These are phyloP conservation scores for Zygosaccharomyces bailii DNA, from an alignment of 805 yeast genomes.

Conservation along the genomic window DNA sequence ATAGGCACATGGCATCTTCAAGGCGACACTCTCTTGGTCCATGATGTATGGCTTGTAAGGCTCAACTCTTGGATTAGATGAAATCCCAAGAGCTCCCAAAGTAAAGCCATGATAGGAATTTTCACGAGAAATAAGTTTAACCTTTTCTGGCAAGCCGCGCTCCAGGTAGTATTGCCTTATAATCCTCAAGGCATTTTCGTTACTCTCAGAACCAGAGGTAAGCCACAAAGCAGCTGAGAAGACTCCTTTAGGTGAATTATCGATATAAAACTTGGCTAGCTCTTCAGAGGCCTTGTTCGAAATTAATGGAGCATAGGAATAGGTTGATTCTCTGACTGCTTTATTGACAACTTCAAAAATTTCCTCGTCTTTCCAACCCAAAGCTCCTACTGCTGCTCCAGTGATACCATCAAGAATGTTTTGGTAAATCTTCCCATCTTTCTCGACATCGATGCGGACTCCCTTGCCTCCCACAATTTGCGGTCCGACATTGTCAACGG, in stretches of 20 bases:
- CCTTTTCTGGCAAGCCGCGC: slow-evolving; percentile 41
- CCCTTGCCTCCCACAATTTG: no score
- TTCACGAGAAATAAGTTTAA: slow-evolving; percentile 42
- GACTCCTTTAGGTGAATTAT: slow-evolving; percentile 39
- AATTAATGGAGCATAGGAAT: slow-evolving; percentile 36
- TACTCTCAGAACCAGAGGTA: slow-evolving; percentile 66
- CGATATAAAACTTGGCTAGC: slow-evolving; percentile 42
- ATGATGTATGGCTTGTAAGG: slow-evolving; percentile 33
- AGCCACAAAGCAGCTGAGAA: slow-evolving; percentile 45
- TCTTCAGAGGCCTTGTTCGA: slow-evolving; percentile 43
- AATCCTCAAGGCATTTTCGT: slow-evolving; percentile 62
- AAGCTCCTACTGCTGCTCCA: slow-evolving; percentile 52
- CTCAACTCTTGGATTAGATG: slow-evolving; percentile 37
- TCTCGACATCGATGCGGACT: neutral
- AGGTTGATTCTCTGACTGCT: slow-evolving; percentile 38
- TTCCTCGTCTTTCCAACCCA: slow-evolving; percentile 43
- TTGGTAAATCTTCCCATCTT: slow-evolving; percentile 27
- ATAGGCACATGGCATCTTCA: slow-evolving; percentile 33
- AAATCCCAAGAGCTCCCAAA: slow-evolving; percentile 45
- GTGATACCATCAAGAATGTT: slow-evolving; percentile 44
- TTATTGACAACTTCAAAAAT: slow-evolving; percentile 37
- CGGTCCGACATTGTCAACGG: no score
- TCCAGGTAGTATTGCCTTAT: slow-evolving; percentile 47
- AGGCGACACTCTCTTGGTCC: slow-evolving; percentile 24
- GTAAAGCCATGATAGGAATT: slow-evolving; percentile 51